Base-by-base conservation (phyloP, 176 grass and related monocot genomes). In the Avena atlantica region DNA sequence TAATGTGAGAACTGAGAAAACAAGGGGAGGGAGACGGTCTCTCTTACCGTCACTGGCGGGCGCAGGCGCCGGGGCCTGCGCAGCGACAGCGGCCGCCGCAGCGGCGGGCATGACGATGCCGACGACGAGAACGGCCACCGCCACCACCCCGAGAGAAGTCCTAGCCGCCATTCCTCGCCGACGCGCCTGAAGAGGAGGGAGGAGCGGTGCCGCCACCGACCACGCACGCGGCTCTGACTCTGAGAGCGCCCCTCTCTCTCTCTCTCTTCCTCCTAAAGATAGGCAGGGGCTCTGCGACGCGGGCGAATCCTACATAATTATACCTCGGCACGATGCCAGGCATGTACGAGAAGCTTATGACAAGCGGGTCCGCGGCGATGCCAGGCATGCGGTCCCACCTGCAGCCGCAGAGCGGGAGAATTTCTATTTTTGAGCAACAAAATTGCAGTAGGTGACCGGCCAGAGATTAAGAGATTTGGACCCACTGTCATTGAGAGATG, bases 21-120 rank as follows among this genome's bases (percentile, higher is more conserved):
- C 10, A 29, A 6, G n/a, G 25, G 11, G 0, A 3, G 78, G 25
- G 11, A 1, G 17, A 8, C 8, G 45, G 29, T 9, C 21, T 15
- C 1, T 56, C 73, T 78, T 29, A 84, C 74, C 87, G 64, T 84
- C 81, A 81, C 87, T 84, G 55, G 74, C 11, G 19, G 87, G 81
- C 52, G 63, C 74, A 1, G 86, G 87, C 10, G 40, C 73, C 8
- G 87, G 81, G 2, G 81, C 60, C 40, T 70, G 87, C 42, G 12
- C 55, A 36, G 34, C 24, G 4, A 15, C 16, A 0, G 24, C 53
- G 20, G 74, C 87, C 11, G 37, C 37, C 37, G 37, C 5, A 40
- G 71, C 56, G 62, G 80, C 74, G 2, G 81, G 63, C 80, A 89
- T 84, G 59, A 45, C 81, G 74, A 84, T 89, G 53, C 74, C 74